These are phyloP conservation scores for Quercus berberidifolia DNA, from an alignment of 306 rosid genomes.

Conservation along the genomic window DNA sequence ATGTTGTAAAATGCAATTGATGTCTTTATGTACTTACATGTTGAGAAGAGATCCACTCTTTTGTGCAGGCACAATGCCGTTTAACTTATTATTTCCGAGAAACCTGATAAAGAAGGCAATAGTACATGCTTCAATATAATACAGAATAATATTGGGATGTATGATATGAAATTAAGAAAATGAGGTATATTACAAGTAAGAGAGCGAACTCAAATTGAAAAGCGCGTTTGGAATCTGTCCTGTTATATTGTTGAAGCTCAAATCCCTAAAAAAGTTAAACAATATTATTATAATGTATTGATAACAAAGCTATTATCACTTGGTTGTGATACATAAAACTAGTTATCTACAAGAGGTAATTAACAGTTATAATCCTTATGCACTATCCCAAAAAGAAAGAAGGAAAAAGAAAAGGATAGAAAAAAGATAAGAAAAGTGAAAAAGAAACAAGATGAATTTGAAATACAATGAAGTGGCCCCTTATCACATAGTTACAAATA, in stretches of 20 bases:
- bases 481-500: no score
- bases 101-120: neutral
- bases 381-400: neutral
- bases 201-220: slow-evolving; percentile 60
- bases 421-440: neutral
- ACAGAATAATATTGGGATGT: slow-evolving; percentile 2
- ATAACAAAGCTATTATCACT: neutral
- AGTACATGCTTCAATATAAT: slow-evolving; percentile 4
- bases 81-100: no score
- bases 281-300: neutral
- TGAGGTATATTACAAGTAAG: slow-evolving; percentile 50
- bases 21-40: no score
- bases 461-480: no score
- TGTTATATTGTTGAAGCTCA: slow-evolving; percentile 80
- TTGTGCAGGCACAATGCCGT: no score
- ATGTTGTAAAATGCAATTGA: slow-evolving; percentile 1
- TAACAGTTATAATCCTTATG: no score
- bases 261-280: slow-evolving; percentile 53
- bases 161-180: slow-evolving; percentile 1
- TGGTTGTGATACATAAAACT: neutral
- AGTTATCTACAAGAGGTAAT: neutral
- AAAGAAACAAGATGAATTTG: neutral
- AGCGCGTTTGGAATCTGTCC: slow-evolving; percentile 57
- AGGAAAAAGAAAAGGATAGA: neutral
- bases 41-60: no score